Base-by-base conservation (phyloP, 176 grass and related monocot species). In the Alopecurus myosuroides region DNA sequence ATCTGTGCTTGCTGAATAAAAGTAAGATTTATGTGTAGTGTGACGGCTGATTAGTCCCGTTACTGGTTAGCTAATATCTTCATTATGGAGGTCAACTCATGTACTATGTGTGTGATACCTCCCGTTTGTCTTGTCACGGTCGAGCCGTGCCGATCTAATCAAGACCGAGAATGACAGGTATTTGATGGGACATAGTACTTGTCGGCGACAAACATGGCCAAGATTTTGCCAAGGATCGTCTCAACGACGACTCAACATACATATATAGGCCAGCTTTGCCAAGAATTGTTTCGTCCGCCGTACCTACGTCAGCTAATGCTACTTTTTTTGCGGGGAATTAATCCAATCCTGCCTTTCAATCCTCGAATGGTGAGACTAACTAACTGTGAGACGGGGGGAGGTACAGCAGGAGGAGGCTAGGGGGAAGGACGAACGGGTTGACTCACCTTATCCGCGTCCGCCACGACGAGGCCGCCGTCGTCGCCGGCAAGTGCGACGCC, bases 401-500 rank as follows among this genome's bases (percentile, higher is more conserved):
- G 2, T 4, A 60, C 23, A n/a, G 3, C 23, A 49, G 14, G 11
- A 60, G 25, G 23, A 60, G 46, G n/a, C n/a, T n/a, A n/a, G 56
- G 23, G 25, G 20, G 11, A 49, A 18, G 13, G 5, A 9, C 10
- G 5, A 5, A 63, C 18, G 29, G 19, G 40, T 80, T 25, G 25
- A 84, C 82, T 79, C 50, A 94, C 94, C 81, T 84, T 73, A 81
- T 91, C 48, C 20, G 86, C 74, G 65, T 94, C 88, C 11, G 92
- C 95, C n/a, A 97, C 90, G 75, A 89, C 34, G 39, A 97, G 69
- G 11, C 69, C 77, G 7, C 84, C 87, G 39, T 92, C 86, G 0
- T 92, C 86, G 0, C 70, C 51, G 8, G 68, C 74, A 50, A 94
- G 69, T 30, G 26, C 88, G 44, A 97, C 31, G n/a, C 95, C 90